Base-by-base conservation (phyloP, 2,329 filamentous ascomycete species). In the Dichotomopilus funicola region DNA sequence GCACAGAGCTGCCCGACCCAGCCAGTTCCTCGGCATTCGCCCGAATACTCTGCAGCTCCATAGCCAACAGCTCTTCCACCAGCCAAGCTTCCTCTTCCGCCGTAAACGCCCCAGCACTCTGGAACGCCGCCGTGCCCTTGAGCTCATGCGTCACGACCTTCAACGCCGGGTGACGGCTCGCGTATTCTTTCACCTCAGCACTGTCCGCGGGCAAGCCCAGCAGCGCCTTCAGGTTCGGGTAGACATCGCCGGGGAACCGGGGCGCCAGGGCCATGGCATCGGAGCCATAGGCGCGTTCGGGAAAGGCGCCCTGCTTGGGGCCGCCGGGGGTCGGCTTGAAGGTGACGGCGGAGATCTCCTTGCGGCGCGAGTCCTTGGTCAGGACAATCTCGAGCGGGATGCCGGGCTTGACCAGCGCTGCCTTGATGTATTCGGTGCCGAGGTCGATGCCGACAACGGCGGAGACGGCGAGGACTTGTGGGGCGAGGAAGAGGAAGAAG, bases 381-480 rank as follows among this genome's bases (percentile, higher is more conserved):
- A 96, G 81, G 70, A 99, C 92, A 62, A 99, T 97, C 64, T 99
- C 94, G 69, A 99, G 89, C 9, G 94, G 94, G 51, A 95, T 92
- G 59, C 94, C 94, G 2, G 94, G 94, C 75, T 97, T 97, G 59
- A 99, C 92, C 43, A 99, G 82, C 11, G 89, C 86, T 34, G 92
- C 92, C 77, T 97, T 99, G 75, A 99, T 88, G 75, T 95, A 96
- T 71, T 96, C 90, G 55, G 94, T 96, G 63, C 94, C 94, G 53
- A 99, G 79, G 73, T 99, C 94, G 66, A 99, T 82, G 61, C 94
- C 94, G 27, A 99, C 78, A 13, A 97, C 91, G 52, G 90, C 89
- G 7, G 89, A 76, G 49, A 74, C 73, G 33, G 80, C 80, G 43
- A 78, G 73, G 43, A 78, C 78, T 62, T 81, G 72, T 46, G 73